phyloP scores from a whole-genome alignment of 164 flowering plant species.

The Echeveria elegans region DNA sequence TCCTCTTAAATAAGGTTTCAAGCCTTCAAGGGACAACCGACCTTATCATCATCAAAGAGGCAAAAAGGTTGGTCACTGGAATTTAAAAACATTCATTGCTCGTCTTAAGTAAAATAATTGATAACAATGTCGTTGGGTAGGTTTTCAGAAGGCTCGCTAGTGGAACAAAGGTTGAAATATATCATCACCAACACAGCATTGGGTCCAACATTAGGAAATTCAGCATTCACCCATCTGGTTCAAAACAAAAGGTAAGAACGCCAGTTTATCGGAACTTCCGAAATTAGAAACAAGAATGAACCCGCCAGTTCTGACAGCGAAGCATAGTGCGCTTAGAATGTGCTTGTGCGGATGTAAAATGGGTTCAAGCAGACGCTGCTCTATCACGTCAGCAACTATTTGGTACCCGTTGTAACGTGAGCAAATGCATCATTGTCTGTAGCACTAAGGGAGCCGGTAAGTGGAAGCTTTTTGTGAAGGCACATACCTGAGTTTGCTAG shows the following conservation, averaged over 20 bases:
- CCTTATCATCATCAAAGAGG: too few relatives aligned
- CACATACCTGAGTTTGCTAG: conserved; percentile 90
- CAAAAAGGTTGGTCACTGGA: too few relatives aligned
- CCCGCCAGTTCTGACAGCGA: conserved; percentile 94
- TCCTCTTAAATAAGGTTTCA: too few relatives aligned
- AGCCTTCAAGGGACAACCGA: too few relatives aligned
- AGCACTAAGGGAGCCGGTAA: too few relatives aligned
- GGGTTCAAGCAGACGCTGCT: conserved; percentile 85
- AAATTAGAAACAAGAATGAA: conserved; percentile 52
- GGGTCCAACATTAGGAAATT: too few relatives aligned
- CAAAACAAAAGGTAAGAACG: not conserved
- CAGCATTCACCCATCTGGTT: conserved; percentile 52
- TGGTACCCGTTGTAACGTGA: conserved; percentile 68
- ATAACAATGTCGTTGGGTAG: conserved; percentile 17
- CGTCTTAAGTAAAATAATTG: too few relatives aligned
- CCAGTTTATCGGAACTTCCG: not conserved
- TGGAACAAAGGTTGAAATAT: not conserved
- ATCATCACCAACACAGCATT: too few relatives aligned
- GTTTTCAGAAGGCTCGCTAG: conserved; percentile 38
- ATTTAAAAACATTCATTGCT: too few relatives aligned
- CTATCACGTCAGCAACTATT: conserved; percentile 81
- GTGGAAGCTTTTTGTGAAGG: not conserved
- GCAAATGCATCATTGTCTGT: not conserved
- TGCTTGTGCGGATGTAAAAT: conserved; percentile 74
- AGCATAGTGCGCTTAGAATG: conserved; percentile 72